Evolutionary conservation across 2,329 filamentous ascomycete species (phyloP).

Genomic region (Penicillium polonicum): DNA sequence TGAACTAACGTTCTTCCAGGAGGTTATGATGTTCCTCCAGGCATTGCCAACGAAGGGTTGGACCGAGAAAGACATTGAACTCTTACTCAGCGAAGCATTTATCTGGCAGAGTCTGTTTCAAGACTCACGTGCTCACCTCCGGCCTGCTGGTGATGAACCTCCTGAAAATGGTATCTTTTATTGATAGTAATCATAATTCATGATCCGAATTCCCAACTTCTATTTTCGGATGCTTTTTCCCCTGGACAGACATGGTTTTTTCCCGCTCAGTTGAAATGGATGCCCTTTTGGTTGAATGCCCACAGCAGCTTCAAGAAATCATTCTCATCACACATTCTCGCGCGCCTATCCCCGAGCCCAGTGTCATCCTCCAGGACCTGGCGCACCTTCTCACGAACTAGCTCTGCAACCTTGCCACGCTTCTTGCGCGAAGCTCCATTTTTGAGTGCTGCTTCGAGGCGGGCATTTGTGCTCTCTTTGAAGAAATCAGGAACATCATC

Average conservation of each 20-base stretch:
- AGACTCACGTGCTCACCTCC: constrained; percentile 84
- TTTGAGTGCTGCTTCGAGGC: constrained; percentile 41
- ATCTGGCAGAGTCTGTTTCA: constrained; percentile 99
- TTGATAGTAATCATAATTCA: constrained; percentile 37
- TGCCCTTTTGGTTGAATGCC: constrained; percentile 87
- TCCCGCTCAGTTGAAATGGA: constrained; percentile 72
- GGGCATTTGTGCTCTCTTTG: constrained; percentile 56
- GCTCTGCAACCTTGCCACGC: constrained; percentile 74
- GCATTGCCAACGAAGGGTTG: constrained; percentile 87
- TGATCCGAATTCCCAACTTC: constrained; percentile 23
- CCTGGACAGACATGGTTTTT: constrained; percentile 9
- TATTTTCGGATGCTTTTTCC: constrained; percentile 10
- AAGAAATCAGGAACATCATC: constrained; percentile 82
- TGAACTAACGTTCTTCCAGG: constrained; percentile 54
- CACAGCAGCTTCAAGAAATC: constrained; percentile 81
- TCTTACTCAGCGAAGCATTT: constrained; percentile 91
- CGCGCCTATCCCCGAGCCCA: constrained; percentile 73
- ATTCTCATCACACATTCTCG: constrained; percentile 85
- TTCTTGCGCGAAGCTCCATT: constrained; percentile 61
- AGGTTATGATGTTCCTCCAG: constrained; percentile 99
- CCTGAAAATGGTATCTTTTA: constrained; percentile 37
- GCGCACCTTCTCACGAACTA: constrained; percentile 83
- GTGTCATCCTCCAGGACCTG: constrained; percentile 81
- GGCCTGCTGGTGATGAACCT: constrained; percentile 36
- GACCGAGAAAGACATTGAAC: constrained; percentile 97